Percentiles rank a stretch among this genome's conserved stretches.
These are phyloP conservation scores for Epichloe scottii DNA, from an alignment of 2,329 filamentous ascomycete genomes.

Conservation along the genomic window DNA sequence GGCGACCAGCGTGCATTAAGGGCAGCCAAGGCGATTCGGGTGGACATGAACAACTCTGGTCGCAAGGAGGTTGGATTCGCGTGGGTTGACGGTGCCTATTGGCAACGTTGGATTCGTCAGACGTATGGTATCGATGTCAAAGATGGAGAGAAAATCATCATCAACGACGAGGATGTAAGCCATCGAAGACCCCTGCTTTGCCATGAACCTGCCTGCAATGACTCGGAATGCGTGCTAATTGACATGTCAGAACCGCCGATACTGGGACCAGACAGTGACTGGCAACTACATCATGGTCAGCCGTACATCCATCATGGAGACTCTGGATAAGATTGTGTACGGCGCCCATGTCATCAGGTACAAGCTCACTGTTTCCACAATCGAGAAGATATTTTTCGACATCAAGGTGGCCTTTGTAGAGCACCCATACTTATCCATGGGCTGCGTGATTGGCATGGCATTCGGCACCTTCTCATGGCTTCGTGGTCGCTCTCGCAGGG, in stretches of 20 bases:
- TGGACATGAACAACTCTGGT: conserved; percentile 79
- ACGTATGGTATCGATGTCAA: conserved; percentile 86
- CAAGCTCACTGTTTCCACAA: conserved; percentile 62
- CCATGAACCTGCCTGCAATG: background rate
- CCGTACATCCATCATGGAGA: conserved; percentile 83
- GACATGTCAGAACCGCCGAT: conserved; percentile 61
- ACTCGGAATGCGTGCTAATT: background rate
- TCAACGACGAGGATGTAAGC: conserved; percentile 94
- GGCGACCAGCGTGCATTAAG: conserved; percentile 78
- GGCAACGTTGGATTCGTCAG: conserved; percentile 93
- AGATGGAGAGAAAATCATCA: conserved; percentile 83
- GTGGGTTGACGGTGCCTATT: conserved; percentile 94
- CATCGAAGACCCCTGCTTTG: background rate
- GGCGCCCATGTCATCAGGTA: conserved; percentile 59
- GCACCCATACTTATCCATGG: conserved; percentile 46
- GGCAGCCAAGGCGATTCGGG: conserved; percentile 78
- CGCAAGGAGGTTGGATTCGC: conserved; percentile 88
- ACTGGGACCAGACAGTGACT: conserved; percentile 86
- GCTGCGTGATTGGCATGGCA: conserved; percentile 43
- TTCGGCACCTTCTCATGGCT: conserved; percentile 41
- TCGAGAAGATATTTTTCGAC: conserved; percentile 61
- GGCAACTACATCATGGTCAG: conserved; percentile 84
- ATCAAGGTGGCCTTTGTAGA: conserved; percentile 45
- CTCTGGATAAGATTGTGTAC: conserved; percentile 57
- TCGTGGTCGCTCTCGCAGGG: conserved; percentile 40